These are phyloP conservation scores for Hippophae rhamnoides DNA, from an alignment of 306 rosid species.

Conservation along the genomic window DNA sequence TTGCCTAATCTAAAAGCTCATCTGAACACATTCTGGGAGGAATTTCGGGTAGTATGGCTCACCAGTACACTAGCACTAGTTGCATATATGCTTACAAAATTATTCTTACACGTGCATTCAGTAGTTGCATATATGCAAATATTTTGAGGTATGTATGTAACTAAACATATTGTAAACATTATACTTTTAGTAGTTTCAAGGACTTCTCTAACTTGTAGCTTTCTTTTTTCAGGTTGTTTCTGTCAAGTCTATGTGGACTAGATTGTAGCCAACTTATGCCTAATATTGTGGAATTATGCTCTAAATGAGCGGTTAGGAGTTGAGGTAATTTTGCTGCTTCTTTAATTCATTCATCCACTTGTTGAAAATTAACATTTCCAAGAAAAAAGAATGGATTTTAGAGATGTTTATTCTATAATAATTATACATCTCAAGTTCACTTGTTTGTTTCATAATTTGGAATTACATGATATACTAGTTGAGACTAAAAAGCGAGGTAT, in stretches of 20 bases:
- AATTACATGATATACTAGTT: conserved; percentile 57
- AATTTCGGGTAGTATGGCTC: conserved; percentile 98
- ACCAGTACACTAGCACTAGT: conserved; percentile 31
- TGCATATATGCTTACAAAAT: neutral
- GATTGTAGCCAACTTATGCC: conserved; percentile 97
- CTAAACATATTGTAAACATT: neutral
- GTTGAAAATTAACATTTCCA: too few relatives aligned
- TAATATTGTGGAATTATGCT: conserved; percentile 71
- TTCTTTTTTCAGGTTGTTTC: conserved; percentile 67
- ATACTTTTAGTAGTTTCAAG: neutral
- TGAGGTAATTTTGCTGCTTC: too few relatives aligned
- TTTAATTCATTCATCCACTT: too few relatives aligned
- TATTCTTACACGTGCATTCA: neutral
- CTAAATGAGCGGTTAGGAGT: too few relatives aligned
- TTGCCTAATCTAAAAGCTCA: conserved; percentile 77
- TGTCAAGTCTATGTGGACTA: conserved; percentile 99
- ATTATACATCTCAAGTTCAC: too few relatives aligned
- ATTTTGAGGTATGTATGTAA: neutral
- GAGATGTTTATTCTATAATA: too few relatives aligned
- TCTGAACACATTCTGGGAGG: conserved; percentile 93
- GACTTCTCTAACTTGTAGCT: neutral
- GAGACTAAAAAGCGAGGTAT: conserved; percentile 79
- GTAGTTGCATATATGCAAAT: neutral
- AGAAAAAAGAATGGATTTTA: too few relatives aligned
- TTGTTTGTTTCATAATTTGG: conserved; percentile 49